A percentile compares a stretch with the other conserved stretches of the same genome.
These are phyloP conservation scores for Tricholoma flavovirens DNA, from an alignment of 768 basidiomycete genomes.

Conservation along the genomic window DNA sequence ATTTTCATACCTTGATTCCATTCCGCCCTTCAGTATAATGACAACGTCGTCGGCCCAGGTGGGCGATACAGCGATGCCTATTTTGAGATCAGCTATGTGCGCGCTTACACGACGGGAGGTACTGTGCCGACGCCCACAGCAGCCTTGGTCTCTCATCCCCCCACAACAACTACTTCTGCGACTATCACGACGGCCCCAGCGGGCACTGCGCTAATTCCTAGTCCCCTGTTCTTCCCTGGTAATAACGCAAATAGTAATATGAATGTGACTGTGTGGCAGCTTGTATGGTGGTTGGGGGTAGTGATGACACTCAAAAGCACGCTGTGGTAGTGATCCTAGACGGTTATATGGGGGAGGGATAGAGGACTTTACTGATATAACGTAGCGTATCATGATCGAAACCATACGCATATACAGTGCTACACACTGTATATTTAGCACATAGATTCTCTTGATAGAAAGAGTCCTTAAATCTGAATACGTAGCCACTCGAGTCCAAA, in stretches of 20 bases:
- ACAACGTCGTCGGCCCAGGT: constrained; percentile 44
- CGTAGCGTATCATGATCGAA: too few species aligned
- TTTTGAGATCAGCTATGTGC: constrained; percentile 64
- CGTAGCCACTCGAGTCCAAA: too few species aligned
- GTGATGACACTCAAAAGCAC: not conserved
- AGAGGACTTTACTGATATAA: too few species aligned
- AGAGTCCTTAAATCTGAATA: too few species aligned
- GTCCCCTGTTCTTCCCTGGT: constrained; percentile 14
- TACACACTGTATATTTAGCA: too few species aligned
- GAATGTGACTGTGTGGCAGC: not conserved
- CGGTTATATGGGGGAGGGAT: too few species aligned
- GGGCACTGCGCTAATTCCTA: constrained; percentile 14
- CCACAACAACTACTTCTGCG: constrained; percentile 1
- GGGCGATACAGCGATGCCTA: constrained; percentile 40
- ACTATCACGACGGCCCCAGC: constrained; percentile 5
- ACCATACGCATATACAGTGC: too few species aligned
- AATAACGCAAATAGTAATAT: not conserved
- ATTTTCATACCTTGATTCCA: not conserved
- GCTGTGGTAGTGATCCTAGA: not conserved
- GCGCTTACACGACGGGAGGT: constrained; percentile 32
- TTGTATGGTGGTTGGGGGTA: not conserved
- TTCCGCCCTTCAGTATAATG: constrained; percentile 33
- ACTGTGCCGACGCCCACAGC: constrained; percentile 21
- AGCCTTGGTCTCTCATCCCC: constrained; percentile 10
- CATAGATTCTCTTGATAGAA: too few species aligned